Percentiles rank a stretch among this genome's conserved stretches.
Conservation (phyloP, 345 rosid species). For the Tarenaya hassleriana region DNA sequence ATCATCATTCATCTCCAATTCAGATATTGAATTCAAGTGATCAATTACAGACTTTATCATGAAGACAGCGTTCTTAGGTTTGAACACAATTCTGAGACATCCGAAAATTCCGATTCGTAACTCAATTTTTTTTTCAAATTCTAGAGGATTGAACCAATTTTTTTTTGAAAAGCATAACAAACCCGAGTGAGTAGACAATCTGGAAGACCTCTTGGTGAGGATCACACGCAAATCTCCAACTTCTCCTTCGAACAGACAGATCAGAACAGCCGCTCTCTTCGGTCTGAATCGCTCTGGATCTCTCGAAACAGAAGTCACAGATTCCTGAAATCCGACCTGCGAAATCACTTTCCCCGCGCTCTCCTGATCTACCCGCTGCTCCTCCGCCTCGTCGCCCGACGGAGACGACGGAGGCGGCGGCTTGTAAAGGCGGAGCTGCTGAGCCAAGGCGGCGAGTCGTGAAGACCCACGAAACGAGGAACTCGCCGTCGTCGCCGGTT, state of each 20-base stretch:
- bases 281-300: slow-evolving; percentile 56
- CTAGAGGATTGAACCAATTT: slow-evolving; percentile 13
- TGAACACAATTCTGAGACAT: background rate
- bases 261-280: slow-evolving; percentile 83
- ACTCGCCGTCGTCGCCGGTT: slow-evolving; percentile 24
- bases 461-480: slow-evolving; percentile 28
- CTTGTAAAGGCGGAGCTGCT: slow-evolving; percentile 69
- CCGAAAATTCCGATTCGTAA: background rate
- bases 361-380: slow-evolving; percentile 36
- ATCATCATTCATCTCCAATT: too few relatives aligned
- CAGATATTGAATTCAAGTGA: too few relatives aligned
- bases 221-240: slow-evolving; percentile 74
- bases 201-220: slow-evolving; percentile 75
- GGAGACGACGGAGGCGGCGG: slow-evolving; percentile 54
- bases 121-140: background rate
- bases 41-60: too few relatives aligned
- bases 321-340: slow-evolving; percentile 81
- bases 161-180: slow-evolving; percentile 26
- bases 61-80: too few relatives aligned
- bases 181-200: slow-evolving; percentile 85
- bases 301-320: slow-evolving; percentile 38
- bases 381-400: slow-evolving; percentile 44
- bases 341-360: slow-evolving; percentile 62
- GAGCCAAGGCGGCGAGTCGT: slow-evolving; percentile 47
- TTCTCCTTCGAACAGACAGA: slow-evolving; percentile 83